Percentiles rank a stretch among this genome's conserved stretches.
Conservation (phyloP, 75 land plant genomes). For the Sequoiadendron giganteum region DNA sequence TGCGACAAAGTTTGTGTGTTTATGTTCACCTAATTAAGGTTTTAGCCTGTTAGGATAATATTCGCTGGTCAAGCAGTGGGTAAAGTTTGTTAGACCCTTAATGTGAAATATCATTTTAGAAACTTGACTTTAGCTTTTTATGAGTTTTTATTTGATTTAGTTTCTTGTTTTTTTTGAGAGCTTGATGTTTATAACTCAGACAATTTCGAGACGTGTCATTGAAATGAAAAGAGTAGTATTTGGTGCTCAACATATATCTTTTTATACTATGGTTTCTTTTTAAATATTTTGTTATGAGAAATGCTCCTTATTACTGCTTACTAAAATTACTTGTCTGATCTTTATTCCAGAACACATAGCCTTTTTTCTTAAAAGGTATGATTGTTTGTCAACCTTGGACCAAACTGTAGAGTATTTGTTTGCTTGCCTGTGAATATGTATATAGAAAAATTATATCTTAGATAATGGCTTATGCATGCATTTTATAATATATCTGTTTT, state of each 20-base stretch:
- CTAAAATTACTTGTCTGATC: neutral
- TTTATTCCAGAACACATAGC: neutral
- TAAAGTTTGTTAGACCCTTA: neutral
- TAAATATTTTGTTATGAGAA: neutral
- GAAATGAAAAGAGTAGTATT: neutral
- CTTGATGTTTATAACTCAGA: neutral
- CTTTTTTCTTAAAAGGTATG: neutral
- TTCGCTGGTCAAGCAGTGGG: neutral
- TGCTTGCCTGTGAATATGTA: neutral
- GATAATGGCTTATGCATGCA: neutral
- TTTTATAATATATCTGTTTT: neutral
- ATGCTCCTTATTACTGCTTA: neutral
- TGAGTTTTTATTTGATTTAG: neutral
- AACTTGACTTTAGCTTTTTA: neutral
- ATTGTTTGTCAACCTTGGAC: neutral
- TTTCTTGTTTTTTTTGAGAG: neutral
- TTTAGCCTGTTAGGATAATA: neutral
- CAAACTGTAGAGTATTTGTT: neutral
- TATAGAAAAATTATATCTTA: neutral
- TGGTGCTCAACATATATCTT: neutral
- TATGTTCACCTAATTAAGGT: neutral
- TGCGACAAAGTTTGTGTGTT: neutral
- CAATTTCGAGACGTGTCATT: neutral
- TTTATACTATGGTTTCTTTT: neutral
- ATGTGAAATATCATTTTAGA: neutral